A percentile compares a stretch with the other conserved stretches of the same genome.
Conservation (phyloP, 345 rosid species). For the Firmiana major region DNA sequence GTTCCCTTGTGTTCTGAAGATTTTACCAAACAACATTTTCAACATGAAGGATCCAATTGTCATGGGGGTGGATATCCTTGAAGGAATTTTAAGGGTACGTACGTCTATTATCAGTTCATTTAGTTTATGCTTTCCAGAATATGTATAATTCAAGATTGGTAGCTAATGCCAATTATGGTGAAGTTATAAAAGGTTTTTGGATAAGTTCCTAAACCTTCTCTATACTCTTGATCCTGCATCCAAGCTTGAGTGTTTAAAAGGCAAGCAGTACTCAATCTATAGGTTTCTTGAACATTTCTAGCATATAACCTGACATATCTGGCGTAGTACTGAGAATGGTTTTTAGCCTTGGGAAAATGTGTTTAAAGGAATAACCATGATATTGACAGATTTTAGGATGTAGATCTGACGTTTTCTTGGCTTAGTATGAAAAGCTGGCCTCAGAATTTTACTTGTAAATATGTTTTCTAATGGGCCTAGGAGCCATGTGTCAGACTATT, state of each 20-base stretch:
- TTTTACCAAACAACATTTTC: too few species aligned
- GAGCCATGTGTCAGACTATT: background rate
- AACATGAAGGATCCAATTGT: too few species aligned
- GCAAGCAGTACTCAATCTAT: background rate
- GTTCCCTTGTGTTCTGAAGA: too few species aligned
- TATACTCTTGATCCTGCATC: background rate
- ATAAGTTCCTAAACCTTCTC: background rate
- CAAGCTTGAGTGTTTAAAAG: background rate
- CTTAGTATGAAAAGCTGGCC: background rate
- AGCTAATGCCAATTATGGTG: background rate
- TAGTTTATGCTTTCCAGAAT: too few species aligned
- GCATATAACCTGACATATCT: background rate
- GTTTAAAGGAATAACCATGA: background rate
- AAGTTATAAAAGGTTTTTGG: background rate
- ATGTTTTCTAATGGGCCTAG: background rate
- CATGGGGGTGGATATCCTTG: too few species aligned
- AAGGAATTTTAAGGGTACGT: too few species aligned
- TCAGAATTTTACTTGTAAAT: background rate
- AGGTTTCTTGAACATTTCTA: background rate
- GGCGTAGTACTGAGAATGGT: background rate
- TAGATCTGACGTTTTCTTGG: conserved; percentile 1
- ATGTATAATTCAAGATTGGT: background rate
- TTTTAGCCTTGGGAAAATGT: background rate
- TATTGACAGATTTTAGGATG: background rate
- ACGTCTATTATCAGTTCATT: too few species aligned